Evolutionary conservation across 1,284 basidiomycete genomes (phyloP).

Genomic region (Tilletia indica): DNA sequence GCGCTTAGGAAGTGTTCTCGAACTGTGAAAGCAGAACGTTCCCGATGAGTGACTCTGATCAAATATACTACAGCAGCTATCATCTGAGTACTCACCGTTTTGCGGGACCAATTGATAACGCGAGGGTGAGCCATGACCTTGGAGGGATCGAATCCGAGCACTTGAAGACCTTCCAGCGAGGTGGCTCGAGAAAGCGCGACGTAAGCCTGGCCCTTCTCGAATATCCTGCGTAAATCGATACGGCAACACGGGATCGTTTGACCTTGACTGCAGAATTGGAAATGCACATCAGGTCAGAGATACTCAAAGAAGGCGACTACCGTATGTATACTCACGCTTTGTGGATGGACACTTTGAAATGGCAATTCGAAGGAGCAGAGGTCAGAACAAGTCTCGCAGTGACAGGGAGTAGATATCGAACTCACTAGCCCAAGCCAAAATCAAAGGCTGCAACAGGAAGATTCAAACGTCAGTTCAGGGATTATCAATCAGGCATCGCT

Average conservation of each 20-base stretch:
- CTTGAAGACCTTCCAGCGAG: constrained; percentile 82
- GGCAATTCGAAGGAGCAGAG: neutral
- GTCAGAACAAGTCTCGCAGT: no score
- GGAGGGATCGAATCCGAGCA: constrained; percentile 68
- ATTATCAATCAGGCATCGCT: neutral
- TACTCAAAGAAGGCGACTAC: no score
- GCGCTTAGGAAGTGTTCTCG: no score
- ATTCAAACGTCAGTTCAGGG: neutral
- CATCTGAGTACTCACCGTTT: neutral
- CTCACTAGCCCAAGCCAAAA: constrained; percentile 43
- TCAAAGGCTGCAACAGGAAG: constrained; percentile 33
- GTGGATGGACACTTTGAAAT: constrained; percentile 48
- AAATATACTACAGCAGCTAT: neutral
- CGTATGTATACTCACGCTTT: constrained; percentile 27
- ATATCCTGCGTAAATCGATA: constrained; percentile 49
- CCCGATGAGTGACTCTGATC: no score
- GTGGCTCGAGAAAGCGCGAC: constrained; percentile 95
- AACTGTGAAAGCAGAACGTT: no score
- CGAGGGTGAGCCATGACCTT: constrained; percentile 15
- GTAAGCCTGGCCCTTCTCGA: constrained; percentile 70
- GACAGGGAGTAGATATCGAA: neutral
- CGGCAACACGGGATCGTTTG: constrained; percentile 52
- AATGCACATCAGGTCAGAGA: neutral
- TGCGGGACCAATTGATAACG: constrained; percentile 11
- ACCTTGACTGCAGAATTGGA: constrained; percentile 32